phyloP scores from a whole-genome alignment of 2,329 filamentous ascomycete genomes.

The Hymenoscyphus albidus region DNA sequence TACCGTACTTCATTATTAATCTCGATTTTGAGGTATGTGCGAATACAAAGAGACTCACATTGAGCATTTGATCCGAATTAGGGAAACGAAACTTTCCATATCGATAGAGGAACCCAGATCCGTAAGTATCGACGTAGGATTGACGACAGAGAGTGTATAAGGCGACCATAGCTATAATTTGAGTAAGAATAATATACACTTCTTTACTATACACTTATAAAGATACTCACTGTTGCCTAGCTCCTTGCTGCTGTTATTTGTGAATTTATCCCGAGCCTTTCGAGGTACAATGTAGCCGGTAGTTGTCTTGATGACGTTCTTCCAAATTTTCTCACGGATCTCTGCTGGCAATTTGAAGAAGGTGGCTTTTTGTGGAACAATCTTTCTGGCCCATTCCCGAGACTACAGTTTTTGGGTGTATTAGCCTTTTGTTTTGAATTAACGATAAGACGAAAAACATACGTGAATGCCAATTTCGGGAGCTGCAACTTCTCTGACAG shows the following conservation, averaged over 20 bases:
- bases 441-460: background rate
- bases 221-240: background rate
- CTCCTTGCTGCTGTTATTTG: background rate
- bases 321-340: background rate
- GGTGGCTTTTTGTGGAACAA: background rate
- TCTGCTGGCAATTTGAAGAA: background rate
- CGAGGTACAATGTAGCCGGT: background rate
- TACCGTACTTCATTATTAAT: background rate
- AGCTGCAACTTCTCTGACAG: background rate
- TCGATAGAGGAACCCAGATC: background rate
- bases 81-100: background rate
- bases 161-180: background rate
- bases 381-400: background rate
- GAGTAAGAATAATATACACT: background rate
- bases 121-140: constrained; percentile 2
- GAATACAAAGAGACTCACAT: background rate
- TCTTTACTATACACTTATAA: background rate
- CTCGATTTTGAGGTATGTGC: background rate
- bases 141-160: background rate
- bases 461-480: background rate
- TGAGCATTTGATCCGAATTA: background rate
- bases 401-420: background rate
- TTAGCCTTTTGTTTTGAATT: background rate
- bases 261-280: background rate
- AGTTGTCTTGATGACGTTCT: background rate